Base-by-base conservation (phyloP, 108 stramenopile genomes). In the Seminavis robusta region DNA sequence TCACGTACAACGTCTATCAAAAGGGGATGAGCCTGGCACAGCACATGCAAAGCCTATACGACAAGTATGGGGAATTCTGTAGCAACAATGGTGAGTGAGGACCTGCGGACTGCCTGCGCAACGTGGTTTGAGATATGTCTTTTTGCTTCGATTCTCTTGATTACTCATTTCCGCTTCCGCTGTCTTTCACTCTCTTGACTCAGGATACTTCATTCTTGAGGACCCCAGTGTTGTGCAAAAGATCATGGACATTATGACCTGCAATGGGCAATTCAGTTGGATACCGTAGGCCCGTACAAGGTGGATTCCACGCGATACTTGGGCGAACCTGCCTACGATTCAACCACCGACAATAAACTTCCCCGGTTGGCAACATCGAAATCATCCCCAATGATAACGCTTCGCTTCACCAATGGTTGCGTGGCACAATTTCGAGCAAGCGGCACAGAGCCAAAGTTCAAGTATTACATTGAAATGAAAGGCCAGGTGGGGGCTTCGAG, bases 371-470 rank as follows among this genome's bases (percentile, higher is more conserved):
- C 98, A 1, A 75, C 73, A 0, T 83, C 86, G 20, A 61, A 78
- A 15, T 84, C 90, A 19, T 83, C 92, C 19, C 92, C 94, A 37
- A 96, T 98, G 96, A 71, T 98, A 44, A 94, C 95, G 6, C 70
- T 95, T 57, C 73, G 83, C n/a, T 94, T 98, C 53, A 69, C 49
- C 26, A 96, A 98, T 74, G 95, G 98, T 15, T 83, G 86, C 54
- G 83, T 94, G 25, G 87, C 86, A n/a, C 96, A 95, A 31, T 84
- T 98, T 44, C 83, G 98, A 41, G 95, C 94, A 16, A 90, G 82
- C 65, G 98, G 98, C 2, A 98, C 98, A 5, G 98, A 98, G 62
- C 98, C 98, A 17, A 98, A 98, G 61, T 94, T 98, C 76, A 98
- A 98, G 74, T 96, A 92, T 59, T 98, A 98, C 74, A 80, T 94